These are phyloP conservation scores for Colletotrichum cereale DNA, from an alignment of 2,329 filamentous ascomycete species.

Conservation along the genomic window DNA sequence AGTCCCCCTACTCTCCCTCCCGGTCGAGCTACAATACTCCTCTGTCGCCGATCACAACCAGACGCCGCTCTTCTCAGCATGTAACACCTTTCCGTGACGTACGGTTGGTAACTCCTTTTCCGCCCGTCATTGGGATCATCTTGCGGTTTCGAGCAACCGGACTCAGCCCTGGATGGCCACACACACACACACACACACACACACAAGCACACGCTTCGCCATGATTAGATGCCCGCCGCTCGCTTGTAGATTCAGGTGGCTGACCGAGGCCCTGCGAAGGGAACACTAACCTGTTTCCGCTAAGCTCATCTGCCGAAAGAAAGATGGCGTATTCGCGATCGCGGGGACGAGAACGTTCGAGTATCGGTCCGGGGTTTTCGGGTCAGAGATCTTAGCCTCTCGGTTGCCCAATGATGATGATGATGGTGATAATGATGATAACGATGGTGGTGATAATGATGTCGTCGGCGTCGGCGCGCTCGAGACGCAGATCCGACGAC, in stretches of 20 bases:
- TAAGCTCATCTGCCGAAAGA: neutral
- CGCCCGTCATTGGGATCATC: neutral
- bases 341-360: neutral
- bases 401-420: constrained; percentile 2
- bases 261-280: neutral
- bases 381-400: neutral
- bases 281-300: neutral
- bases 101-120: neutral
- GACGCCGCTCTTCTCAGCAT: neutral
- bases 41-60: neutral
- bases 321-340: neutral
- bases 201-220: neutral
- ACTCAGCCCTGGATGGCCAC: neutral
- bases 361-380: neutral
- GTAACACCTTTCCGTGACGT: neutral
- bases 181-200: too few relatives aligned
- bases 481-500: constrained; percentile 6
- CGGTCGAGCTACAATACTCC: neutral
- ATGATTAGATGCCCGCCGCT: too few relatives aligned
- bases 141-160: neutral
- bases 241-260: too few relatives aligned
- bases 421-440: neutral
- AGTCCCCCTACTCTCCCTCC: neutral
- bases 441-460: neutral
- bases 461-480: neutral